Conservation (phyloP, 805 yeast genomes). For the Sugiyamaella americana region DNA sequence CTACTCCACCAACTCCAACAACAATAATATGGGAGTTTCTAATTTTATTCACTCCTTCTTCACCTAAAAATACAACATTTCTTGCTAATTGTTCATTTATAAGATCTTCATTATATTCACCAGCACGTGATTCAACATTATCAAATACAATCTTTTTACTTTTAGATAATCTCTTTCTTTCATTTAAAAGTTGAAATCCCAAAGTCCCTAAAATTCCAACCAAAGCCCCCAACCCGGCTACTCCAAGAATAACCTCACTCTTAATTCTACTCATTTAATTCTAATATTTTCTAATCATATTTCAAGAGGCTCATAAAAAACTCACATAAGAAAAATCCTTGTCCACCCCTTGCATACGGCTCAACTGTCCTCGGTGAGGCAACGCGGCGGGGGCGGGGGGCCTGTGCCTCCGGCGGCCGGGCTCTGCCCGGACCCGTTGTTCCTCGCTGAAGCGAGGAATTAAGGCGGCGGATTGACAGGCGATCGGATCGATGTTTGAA, state of each 20-base stretch:
- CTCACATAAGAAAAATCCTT: too few relatives aligned
- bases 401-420: not conserved
- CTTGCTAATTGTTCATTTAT: slow-evolving; percentile 89
- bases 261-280: slow-evolving; percentile 3
- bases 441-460: not conserved
- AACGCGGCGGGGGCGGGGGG: not conserved
- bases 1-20: slow-evolving; percentile 97
- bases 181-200: not conserved
- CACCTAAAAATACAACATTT: slow-evolving; percentile 86
- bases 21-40: slow-evolving; percentile 69
- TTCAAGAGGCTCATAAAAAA: too few relatives aligned
- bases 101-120: slow-evolving; percentile 55
- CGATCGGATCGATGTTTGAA: not conserved
- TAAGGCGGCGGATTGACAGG: too few relatives aligned
- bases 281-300: too few relatives aligned
- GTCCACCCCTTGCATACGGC: not conserved
- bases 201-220: slow-evolving; percentile 7
- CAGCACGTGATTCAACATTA: too few relatives aligned
- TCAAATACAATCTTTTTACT: not conserved
- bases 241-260: not conserved
- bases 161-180: not conserved
- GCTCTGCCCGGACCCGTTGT: not conserved
- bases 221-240: slow-evolving; percentile 8
- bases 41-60: slow-evolving; percentile 70
- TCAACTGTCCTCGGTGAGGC: not conserved